Conservation (phyloP, 345 rosid genomes). For the Physaria fendleri region DNA sequence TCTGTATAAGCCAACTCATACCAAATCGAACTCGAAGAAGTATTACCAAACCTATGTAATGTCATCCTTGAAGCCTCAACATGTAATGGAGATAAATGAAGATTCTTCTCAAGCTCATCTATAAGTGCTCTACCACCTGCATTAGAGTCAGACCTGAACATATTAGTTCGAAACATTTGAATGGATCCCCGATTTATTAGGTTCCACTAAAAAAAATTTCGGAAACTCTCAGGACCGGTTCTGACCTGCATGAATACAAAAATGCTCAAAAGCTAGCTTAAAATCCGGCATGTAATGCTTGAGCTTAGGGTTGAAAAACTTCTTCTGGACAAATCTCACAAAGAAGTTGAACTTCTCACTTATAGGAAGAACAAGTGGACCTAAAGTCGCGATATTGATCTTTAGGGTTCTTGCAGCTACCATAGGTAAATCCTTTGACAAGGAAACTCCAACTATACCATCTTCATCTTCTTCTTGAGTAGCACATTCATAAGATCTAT, state of each 20-base stretch:
- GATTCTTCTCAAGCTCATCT: slow-evolving; percentile 51
- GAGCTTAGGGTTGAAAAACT: slow-evolving; percentile 34
- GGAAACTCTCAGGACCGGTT: too few species aligned
- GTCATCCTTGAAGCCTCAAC: slow-evolving; percentile 69
- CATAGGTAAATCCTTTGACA: slow-evolving; percentile 51
- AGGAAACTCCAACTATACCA: slow-evolving; percentile 35
- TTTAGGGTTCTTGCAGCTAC: slow-evolving; percentile 63
- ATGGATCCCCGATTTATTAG: too few species aligned
- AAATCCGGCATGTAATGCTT: slow-evolving; percentile 42
- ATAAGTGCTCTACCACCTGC: slow-evolving; percentile 57
- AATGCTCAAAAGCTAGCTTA: slow-evolving; percentile 61
- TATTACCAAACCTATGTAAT: slow-evolving; percentile 54
- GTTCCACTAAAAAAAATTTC: too few species aligned
- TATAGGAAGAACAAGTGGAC: slow-evolving; percentile 59
- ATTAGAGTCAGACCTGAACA: too few species aligned
- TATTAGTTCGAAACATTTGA: too few species aligned
- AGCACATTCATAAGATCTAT: slow-evolving; percentile 43
- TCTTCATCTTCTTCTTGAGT: slow-evolving; percentile 48
- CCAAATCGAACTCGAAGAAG: slow-evolving; percentile 58
- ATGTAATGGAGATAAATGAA: slow-evolving; percentile 41
- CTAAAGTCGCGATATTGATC: slow-evolving; percentile 57
- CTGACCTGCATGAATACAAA: slow-evolving; percentile 63
- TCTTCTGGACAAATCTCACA: slow-evolving; percentile 32
- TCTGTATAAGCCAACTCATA: slow-evolving; percentile 52
- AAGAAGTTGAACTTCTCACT: slow-evolving; percentile 50